Evolutionary conservation across 2,329 filamentous ascomycete species (phyloP).

Genomic region (Ophiobolus disseminans): DNA sequence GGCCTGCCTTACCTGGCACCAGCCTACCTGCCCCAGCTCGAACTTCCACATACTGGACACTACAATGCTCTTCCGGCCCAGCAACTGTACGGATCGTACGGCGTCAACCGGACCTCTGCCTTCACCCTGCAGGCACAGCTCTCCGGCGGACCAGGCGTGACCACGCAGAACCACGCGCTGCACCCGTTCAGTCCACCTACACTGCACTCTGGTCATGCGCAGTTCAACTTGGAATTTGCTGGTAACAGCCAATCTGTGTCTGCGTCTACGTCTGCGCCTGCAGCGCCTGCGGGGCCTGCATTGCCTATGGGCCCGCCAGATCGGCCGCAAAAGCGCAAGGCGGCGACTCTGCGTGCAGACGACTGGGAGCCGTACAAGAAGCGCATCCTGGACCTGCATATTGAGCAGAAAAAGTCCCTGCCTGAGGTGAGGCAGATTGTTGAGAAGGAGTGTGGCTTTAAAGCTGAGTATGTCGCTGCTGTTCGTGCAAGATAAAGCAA

Average conservation of each 20-base stretch:
- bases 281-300: background rate
- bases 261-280: background rate
- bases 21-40: background rate
- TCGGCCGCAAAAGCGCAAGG: slow-evolving; percentile 25
- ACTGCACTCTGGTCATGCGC: no score
- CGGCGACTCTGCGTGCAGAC: slow-evolving; percentile 21
- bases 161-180: background rate
- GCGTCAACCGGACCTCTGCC: background rate
- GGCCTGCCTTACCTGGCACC: background rate
- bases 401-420: slow-evolving; percentile 9
- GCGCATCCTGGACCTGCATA: slow-evolving; percentile 18
- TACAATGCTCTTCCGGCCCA: background rate
- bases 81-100: background rate
- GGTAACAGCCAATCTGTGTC: background rate
- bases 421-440: slow-evolving; percentile 16
- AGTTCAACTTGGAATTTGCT: background rate
- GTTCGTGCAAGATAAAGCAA: background rate
- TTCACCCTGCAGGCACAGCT: background rate
- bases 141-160: no score
- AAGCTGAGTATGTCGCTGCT: slow-evolving; percentile 20
- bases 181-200: background rate
- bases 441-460: slow-evolving; percentile 16
- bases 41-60: background rate
- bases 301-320: slow-evolving; percentile 19
- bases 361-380: slow-evolving; percentile 31